Evolutionary conservation across 306 rosid genomes (phyloP).

Genomic region (Quercus berberidifolia): DNA sequence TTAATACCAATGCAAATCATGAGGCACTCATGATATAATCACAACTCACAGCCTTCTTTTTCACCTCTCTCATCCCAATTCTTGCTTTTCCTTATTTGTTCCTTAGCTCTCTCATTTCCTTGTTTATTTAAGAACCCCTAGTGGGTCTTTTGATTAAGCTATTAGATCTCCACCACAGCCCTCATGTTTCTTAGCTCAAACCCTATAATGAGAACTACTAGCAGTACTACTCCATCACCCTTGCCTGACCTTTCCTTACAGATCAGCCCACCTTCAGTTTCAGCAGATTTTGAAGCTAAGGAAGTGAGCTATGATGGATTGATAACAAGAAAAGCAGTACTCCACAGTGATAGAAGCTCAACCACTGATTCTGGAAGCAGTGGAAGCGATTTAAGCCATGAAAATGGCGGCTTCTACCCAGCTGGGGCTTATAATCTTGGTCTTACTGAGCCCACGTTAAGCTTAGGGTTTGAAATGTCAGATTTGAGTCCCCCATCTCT

Average conservation of each 20-base stretch:
- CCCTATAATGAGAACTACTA: conserved; percentile 24
- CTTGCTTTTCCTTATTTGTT: conserved; percentile 10
- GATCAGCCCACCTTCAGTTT: conserved; percentile 56
- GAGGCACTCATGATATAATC: conserved; percentile 74
- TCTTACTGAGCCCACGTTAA: conserved; percentile 45
- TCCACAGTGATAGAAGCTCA: conserved; percentile 43
- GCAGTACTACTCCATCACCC: conserved; percentile 15
- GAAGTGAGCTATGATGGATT: conserved; percentile 21
- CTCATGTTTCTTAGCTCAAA: conserved; percentile 32
- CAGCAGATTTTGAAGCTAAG: conserved; percentile 25
- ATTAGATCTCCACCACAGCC: conserved; percentile 14
- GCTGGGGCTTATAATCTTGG: conserved; percentile 8
- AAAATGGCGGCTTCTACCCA: conserved; percentile 30
- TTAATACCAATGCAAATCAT: conserved; percentile 61
- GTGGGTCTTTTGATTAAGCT: conserved; percentile 10
- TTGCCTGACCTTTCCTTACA: conserved; percentile 76
- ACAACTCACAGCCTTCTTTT: conserved; percentile 17
- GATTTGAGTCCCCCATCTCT: conserved; percentile 16
- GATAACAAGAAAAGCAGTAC: conserved; percentile 20
- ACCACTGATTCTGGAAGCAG: conserved; percentile 68
- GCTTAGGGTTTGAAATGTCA: conserved; percentile 44
- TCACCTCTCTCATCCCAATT: not conserved
- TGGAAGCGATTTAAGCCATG: conserved; percentile 76
- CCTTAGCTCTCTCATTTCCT: conserved; percentile 1
- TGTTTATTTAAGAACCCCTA: not conserved